Evolutionary conservation across 176 grass and related monocot genomes (phyloP).

Genomic region (Oropetium thomaeum): DNA sequence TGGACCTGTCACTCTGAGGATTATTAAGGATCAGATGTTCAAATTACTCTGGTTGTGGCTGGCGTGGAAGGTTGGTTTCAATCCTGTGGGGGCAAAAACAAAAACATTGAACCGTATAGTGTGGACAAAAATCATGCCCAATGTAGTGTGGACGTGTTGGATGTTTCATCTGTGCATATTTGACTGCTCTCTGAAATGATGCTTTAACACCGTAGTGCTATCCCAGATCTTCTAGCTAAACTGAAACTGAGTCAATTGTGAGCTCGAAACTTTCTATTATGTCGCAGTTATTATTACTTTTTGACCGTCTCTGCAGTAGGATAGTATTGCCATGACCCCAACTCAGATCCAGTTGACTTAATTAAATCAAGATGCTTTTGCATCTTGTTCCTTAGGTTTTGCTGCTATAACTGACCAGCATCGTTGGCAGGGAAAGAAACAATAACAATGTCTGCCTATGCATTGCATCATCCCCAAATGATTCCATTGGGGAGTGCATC

Average conservation of each 20-base stretch:
- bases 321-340: background rate
- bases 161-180: slow-evolving; percentile 34
- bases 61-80: background rate
- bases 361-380: background rate
- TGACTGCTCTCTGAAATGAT: slow-evolving; percentile 27
- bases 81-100: background rate
- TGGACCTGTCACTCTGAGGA: slow-evolving; percentile 87
- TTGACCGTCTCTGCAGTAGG: background rate
- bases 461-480: background rate
- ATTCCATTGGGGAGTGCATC: background rate
- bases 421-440: background rate
- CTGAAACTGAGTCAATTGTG: background rate
- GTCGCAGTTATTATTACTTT: too few species aligned
- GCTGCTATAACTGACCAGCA: background rate
- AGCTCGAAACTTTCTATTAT: background rate
- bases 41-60: background rate
- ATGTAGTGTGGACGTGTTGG: background rate
- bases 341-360: background rate
- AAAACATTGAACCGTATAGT: background rate
- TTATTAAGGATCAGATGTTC: slow-evolving; percentile 23
- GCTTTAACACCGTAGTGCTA: background rate
- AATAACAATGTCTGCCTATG: background rate
- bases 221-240: background rate
- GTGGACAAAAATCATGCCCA: slow-evolving; percentile 16
- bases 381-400: background rate